Base-by-base conservation (phyloP, 2,329 filamentous ascomycete species). In the Grosmannia clavigera region DNA sequence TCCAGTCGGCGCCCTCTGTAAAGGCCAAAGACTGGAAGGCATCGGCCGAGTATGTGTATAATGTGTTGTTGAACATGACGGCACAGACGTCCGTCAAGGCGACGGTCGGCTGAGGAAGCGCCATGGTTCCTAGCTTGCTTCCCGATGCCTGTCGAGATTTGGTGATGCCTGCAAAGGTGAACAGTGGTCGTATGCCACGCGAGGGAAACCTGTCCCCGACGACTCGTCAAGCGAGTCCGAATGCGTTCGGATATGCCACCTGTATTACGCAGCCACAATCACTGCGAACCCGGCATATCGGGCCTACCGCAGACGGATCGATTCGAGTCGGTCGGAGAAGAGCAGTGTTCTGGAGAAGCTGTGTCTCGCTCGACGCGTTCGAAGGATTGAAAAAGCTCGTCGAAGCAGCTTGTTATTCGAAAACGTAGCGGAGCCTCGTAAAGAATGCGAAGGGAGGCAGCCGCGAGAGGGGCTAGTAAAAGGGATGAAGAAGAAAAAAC, bases 51-150 rank as follows among this genome's bases (percentile, higher is more conserved):
- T 90, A 95, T 54, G 88, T 85, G 75, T 95, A 97, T 58, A 97
- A 82, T 14, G 85, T 90, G 71, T 91, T 85, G 69, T 91, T 79
- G 75, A 89, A 79, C 63, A 96, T 81, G 68, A 87, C 83, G 61
- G 91, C 90, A 74, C 92, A 97, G 68, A 89, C 85, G 72, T 86
- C 84, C 71, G 84, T 81, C 70, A 96, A 76, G 64, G 85, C 77
- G 69, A 84, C 79, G 58, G 81, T 76, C 58, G 91, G 90, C 68
- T 83, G 75, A 56, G 90, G 90, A 60, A 86, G 77, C 68, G 84
- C 76, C 90, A 95, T 95, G 58, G 65, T 72, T 38, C 9, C 27
- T 22, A 19, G 33, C 9, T 25, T 43, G 31, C 25, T 12, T 27
- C 35, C 59, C 25, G 68, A 63, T 61, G 52, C 57, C 52, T 48